Evolutionary conservation across 2,329 filamentous ascomycete species (phyloP), one percentile per base, ranked within the genome.

Genomic region (Botryotinia calthae): DNA sequence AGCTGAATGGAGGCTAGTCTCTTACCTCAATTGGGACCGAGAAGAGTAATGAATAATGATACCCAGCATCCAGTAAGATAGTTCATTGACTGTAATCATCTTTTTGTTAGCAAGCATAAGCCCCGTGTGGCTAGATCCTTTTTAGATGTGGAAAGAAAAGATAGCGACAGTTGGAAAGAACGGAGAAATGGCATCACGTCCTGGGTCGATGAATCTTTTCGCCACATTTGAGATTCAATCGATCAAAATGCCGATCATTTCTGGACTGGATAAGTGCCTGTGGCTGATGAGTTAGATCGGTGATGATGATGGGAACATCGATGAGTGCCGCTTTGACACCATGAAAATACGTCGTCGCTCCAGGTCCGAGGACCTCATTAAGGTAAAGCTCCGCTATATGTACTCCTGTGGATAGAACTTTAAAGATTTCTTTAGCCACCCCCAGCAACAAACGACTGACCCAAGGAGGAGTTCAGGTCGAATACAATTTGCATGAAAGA

Each of bases 371-470:
- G 20, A 28, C 12, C 63, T 65, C 28, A 65, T n/a, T 65, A 37
- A 46, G 63, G 31, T 25, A 65, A 65, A 40, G 20, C 44, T 65
- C 63, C 63, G 40, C n/a, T 8, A 18, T 18, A 18, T 56, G 51
- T 56, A 9, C 51, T 48, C n/a, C n/a, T 65, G 62, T 42, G 44
- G 62, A 44, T 48, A 48, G 44, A 51, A 37, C 63, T 65, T n/a
- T n/a, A n/a, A n/a, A n/a, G n/a, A n/a, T n/a, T 65, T 48, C 63
- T 65, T 65, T 37, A 65, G 44, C 63, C 63, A 51, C 44, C 63
- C 20, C 44, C 28, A 56, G 51, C 51, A 56, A 56, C 51, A 56
- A 28, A 56, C n/a, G 14, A 56, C 51, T 9, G 51, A 56, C 59
- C 25, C 59, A 40, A 65, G 63, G 28, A 65, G 28, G 28, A 65